Percentiles rank a stretch among this genome's conserved stretches.
phyloP scores from a whole-genome alignment of 345 rosid genomes.

The Hibiscus trionum region DNA sequence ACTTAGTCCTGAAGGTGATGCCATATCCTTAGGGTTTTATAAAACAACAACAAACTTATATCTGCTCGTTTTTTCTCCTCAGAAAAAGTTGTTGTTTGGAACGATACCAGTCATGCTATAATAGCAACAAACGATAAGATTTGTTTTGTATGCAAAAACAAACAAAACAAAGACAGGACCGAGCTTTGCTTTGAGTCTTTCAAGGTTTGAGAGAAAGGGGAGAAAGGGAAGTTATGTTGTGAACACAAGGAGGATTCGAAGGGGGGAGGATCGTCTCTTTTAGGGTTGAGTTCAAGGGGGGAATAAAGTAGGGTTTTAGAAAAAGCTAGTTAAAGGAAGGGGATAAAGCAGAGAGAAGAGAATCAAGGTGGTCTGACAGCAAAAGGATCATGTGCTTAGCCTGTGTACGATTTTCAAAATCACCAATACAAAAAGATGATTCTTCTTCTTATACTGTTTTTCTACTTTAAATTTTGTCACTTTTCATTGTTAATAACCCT shows the following conservation, averaged over 20 bases:
- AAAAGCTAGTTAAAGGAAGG: slow-evolving; percentile 17
- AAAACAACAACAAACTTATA: neutral
- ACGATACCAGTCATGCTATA: slow-evolving; percentile 17
- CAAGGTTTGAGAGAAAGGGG: slow-evolving; percentile 5
- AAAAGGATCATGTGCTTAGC: slow-evolving; percentile 43
- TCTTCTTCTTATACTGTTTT: slow-evolving; percentile 35
- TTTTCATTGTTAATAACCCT: neutral
- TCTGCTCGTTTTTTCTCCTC: neutral
- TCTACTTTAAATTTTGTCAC: neutral
- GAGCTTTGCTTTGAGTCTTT: neutral
- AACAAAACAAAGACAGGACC: neutral
- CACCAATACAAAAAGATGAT: slow-evolving; percentile 38
- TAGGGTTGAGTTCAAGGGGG: slow-evolving; percentile 48
- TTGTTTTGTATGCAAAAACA: slow-evolving; percentile 8
- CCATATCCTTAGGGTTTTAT: slow-evolving; percentile 28
- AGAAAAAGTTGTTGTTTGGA: slow-evolving; percentile 8
- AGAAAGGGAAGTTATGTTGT: slow-evolving; percentile 36
- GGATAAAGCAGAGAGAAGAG: slow-evolving; percentile 29
- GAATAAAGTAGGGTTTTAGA: slow-evolving; percentile 42
- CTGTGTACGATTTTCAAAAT: slow-evolving; percentile 41
- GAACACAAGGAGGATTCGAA: slow-evolving; percentile 56
- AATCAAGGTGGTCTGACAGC: slow-evolving; percentile 46
- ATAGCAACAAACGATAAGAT: neutral
- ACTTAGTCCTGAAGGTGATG: slow-evolving; percentile 72
- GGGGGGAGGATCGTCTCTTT: slow-evolving; percentile 48